Conservation (phyloP, 495 filamentous ascomycete species). For the Cetradonia linearis region DNA sequence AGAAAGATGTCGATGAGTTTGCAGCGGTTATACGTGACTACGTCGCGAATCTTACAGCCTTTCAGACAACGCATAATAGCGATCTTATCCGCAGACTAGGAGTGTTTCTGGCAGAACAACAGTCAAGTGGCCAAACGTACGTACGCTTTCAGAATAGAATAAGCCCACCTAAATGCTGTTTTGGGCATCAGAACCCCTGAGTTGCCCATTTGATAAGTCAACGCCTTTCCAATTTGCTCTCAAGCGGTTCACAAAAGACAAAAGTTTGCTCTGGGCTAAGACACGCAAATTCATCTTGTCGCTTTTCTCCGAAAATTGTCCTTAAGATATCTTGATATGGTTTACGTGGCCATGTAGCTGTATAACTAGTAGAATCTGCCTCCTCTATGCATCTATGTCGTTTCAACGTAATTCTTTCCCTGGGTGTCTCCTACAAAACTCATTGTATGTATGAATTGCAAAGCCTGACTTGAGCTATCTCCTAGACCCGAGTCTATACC, state of each 20-base stretch:
- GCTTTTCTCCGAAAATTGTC: not conserved
- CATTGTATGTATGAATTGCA: not conserved
- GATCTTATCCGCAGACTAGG: conserved; percentile 10
- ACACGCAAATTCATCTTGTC: not conserved
- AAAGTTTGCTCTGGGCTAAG: not conserved
- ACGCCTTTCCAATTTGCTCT: not conserved
- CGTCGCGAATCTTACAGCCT: conserved; percentile 9
- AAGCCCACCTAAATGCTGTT: not conserved
- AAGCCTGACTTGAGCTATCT: not conserved
- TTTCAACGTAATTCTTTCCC: not conserved
- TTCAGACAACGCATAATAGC: conserved; percentile 10
- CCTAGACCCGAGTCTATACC: not conserved
- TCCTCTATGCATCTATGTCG: not conserved
- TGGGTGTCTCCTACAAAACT: not conserved
- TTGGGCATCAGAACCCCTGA: not conserved
- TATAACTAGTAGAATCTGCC: not conserved
- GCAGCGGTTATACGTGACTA: conserved; percentile 11
- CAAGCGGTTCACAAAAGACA: not conserved
- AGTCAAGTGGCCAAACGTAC: not conserved
- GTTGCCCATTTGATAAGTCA: not conserved
- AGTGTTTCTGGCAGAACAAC: not conserved
- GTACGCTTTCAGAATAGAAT: not conserved
- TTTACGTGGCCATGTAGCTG: not conserved
- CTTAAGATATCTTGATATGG: not conserved
- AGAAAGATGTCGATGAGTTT: conserved; percentile 17